Evolutionary conservation across 2,329 filamentous ascomycete genomes (phyloP), one percentile per base, ranked within the genome.

Genomic region (Fusarium buharicum): DNA sequence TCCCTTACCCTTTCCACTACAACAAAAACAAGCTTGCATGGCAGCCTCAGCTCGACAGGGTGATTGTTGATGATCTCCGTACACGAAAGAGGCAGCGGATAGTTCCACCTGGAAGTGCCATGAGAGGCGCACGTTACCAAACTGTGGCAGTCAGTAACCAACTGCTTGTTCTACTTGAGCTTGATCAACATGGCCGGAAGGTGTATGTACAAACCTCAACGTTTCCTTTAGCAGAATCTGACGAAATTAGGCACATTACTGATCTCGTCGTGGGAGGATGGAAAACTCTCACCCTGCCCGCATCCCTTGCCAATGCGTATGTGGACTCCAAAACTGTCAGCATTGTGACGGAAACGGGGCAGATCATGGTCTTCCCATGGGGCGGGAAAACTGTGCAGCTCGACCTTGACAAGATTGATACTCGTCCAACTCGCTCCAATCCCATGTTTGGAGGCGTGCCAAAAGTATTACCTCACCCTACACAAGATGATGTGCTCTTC

Each of bases 21-120:
- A 53, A 59, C 7, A 49, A 62, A 8, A 61, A 62, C 6, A 66
- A 70, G 45, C 37, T 75, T 11, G 71, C 62, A 0, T 75, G 73
- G 73, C 67, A 73, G 36, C 61, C 66, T 12, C 12, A 40, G 13
- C 31, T 49, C 30, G 36, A 54, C 5, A 27, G 61, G 17, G 57
- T 71, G 4, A 57, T 74, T 5, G 30, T 75, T 3, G 71, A 73
- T 16, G 61, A 74, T 24, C 34, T 74, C 3, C 27, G 39, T 4
- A 62, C 59, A 1, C 44, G 54, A 6, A 44, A 54, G 10, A 68
- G 73, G 11, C 53, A 51, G 2, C 44, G 66, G 7, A 68, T 72
- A 33, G 50, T 58, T 6, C 59, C 59, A 37, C 56, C 62, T 2
- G 44, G 55, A 24, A 54, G 62, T 5, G 51, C 53, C n/a, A 31